A percentile compares a stretch with the other conserved stretches of the same genome.
These are phyloP conservation scores for Selaginella moellendorffii DNA, from an alignment of 75 land plant species.

Conservation along the genomic window DNA sequence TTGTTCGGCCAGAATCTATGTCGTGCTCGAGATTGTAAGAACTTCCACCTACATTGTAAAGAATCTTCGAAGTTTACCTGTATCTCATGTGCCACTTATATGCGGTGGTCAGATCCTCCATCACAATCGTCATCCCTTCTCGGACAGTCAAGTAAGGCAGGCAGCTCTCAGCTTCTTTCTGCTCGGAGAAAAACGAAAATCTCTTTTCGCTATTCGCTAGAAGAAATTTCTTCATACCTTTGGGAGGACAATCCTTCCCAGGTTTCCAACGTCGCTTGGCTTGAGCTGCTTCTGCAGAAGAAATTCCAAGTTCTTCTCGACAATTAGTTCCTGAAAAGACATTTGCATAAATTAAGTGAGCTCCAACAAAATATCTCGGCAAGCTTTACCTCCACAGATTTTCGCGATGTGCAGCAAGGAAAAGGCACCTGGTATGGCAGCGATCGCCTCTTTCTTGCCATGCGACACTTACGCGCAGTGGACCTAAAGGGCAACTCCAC, in stretches of 20 bases:
- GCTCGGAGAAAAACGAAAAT: too few species aligned
- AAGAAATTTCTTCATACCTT: constrained; percentile 19
- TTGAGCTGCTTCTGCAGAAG: constrained; percentile 30
- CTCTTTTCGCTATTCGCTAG: too few species aligned
- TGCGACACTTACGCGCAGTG: background rate
- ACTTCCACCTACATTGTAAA: background rate
- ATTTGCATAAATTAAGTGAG: background rate
- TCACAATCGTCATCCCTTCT: constrained; percentile 22
- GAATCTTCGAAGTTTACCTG: constrained; percentile 12
- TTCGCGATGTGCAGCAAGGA: background rate
- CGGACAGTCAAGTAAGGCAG: constrained; percentile 21
- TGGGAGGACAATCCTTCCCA: constrained; percentile 38
- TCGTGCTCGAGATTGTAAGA: background rate
- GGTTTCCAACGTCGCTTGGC: constrained; percentile 35
- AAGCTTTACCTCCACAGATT: background rate
- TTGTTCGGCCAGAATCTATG: constrained; percentile 95
- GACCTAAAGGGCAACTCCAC: background rate
- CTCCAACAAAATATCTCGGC: background rate
- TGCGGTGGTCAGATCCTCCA: constrained; percentile 23
- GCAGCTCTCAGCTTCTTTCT: constrained; percentile 34
- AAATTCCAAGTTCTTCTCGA: constrained; percentile 12
- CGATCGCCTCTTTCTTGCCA: background rate
- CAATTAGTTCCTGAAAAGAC: background rate
- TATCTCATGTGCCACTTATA: constrained; percentile 22
- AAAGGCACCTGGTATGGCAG: background rate